phyloP scores from a whole-genome alignment of 129 eudicot genomes.

The Chrysanthemum makinoi region DNA sequence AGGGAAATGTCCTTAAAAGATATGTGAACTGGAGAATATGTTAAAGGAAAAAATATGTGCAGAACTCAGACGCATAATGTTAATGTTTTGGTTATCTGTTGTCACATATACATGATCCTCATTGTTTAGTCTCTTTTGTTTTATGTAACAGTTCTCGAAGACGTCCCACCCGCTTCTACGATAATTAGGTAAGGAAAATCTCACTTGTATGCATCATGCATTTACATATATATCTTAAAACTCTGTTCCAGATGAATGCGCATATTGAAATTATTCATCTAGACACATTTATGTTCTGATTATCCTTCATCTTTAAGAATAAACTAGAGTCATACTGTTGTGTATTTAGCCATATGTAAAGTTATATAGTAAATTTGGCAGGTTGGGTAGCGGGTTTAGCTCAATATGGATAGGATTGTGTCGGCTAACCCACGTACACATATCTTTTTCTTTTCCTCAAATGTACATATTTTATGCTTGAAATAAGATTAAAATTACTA shows the following conservation, averaged over 20 bases:
- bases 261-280: neutral
- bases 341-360: neutral
- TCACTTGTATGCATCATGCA: constrained; percentile 12
- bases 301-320: neutral
- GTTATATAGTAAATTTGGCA: neutral
- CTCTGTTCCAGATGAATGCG: neutral
- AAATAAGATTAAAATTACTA: neutral
- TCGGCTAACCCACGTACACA: neutral
- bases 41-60: neutral
- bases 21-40: constrained; percentile 3
- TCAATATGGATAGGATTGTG: neutral
- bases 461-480: too few relatives aligned
- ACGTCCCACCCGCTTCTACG: constrained; percentile 71
- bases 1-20: constrained; percentile 3
- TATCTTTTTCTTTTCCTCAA: too few relatives aligned
- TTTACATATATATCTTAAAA: neutral
- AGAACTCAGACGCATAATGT: neutral
- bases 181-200: constrained; percentile 54
- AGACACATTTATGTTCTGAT: neutral
- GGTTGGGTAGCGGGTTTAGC: neutral
- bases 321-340: neutral
- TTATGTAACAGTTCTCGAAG: constrained; percentile 67
- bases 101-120: constrained; percentile 14
- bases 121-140: constrained; percentile 16
- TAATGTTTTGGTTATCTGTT: constrained; percentile 9